Conservation (phyloP, 371 early-diverging fungal species). For the Funneliformis caledonium region DNA sequence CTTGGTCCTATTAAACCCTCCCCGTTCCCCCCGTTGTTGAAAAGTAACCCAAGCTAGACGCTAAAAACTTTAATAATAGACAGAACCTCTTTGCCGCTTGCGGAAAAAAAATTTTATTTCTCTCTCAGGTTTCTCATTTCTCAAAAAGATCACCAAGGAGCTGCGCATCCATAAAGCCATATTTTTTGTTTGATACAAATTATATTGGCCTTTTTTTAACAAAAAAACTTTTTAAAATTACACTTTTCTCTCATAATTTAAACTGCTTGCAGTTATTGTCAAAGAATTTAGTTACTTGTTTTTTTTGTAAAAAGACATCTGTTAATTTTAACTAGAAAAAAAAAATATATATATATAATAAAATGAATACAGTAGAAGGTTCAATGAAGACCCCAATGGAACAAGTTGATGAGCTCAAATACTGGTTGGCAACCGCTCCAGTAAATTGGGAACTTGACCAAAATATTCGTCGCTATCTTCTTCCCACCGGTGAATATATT, state of each 20-base stretch:
- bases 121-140: slow-evolving; percentile 5
- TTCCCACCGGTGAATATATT: slow-evolving; percentile 86
- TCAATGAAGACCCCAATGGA: slow-evolving; percentile 42
- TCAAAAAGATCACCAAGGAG: slow-evolving; percentile 34
- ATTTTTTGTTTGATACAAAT: slow-evolving; percentile 40
- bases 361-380: slow-evolving; percentile 37
- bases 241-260: neutral
- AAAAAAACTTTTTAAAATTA: slow-evolving; percentile 4
- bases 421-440: slow-evolving; percentile 65
- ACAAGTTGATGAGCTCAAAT: slow-evolving; percentile 61
- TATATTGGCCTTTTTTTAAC: slow-evolving; percentile 18
- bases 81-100: slow-evolving; percentile 9
- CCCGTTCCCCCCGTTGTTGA: slow-evolving; percentile 14
- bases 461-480: slow-evolving; percentile 68
- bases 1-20: slow-evolving; percentile 18
- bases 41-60: neutral
- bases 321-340: slow-evolving; percentile 4
- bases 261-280: neutral
- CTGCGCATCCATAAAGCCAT: slow-evolving; percentile 31
- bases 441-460: slow-evolving; percentile 62
- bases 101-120: slow-evolving; percentile 21
- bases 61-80: neutral
- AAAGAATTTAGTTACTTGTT: slow-evolving; percentile 11
- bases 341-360: neutral
- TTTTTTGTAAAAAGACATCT: slow-evolving; percentile 23